phyloP scores from a whole-genome alignment of 306 rosid genomes.

The Abrus pulchellus region DNA sequence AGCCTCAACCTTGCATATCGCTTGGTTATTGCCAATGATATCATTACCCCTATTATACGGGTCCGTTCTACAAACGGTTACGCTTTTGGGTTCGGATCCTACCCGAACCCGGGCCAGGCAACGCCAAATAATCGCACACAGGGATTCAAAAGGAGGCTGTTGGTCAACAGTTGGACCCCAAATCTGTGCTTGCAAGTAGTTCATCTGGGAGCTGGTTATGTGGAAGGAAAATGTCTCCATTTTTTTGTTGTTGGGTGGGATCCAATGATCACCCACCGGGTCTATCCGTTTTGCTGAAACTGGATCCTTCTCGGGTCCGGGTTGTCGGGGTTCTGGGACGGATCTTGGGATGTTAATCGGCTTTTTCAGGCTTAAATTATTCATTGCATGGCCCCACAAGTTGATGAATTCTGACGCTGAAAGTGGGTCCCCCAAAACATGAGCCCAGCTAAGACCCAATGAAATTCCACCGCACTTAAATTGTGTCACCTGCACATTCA shows the following conservation, averaged over 20 bases:
- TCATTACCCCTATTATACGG: slow-evolving; percentile 38
- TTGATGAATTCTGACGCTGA: slow-evolving; percentile 66
- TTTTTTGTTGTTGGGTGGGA: slow-evolving; percentile 59
- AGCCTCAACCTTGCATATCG: slow-evolving; percentile 64
- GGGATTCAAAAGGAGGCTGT: slow-evolving; percentile 68
- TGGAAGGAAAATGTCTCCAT: slow-evolving; percentile 77
- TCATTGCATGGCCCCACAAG: slow-evolving; percentile 46
- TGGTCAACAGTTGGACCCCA: slow-evolving; percentile 52
- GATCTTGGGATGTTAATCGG: slow-evolving; percentile 45
- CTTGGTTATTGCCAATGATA: slow-evolving; percentile 58
- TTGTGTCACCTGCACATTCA: slow-evolving; percentile 56
- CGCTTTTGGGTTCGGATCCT: slow-evolving; percentile 60
- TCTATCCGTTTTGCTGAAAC: slow-evolving; percentile 57
- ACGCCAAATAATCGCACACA: slow-evolving; percentile 76
- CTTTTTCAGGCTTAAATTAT: slow-evolving; percentile 14
- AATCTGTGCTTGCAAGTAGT: slow-evolving; percentile 52
- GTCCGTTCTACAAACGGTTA: slow-evolving; percentile 63
- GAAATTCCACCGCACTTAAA: slow-evolving; percentile 82
- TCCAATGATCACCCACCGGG: slow-evolving; percentile 90
- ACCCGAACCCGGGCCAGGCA: slow-evolving; percentile 60
- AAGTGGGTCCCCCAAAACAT: slow-evolving; percentile 71
- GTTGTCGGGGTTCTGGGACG: background rate
- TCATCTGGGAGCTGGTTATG: slow-evolving; percentile 59
- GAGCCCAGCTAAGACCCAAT: slow-evolving; percentile 89
- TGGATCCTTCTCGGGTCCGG: slow-evolving; percentile 42